Conservation (phyloP, 495 filamentous ascomycete genomes). For the Aspergillus avenaceus region DNA sequence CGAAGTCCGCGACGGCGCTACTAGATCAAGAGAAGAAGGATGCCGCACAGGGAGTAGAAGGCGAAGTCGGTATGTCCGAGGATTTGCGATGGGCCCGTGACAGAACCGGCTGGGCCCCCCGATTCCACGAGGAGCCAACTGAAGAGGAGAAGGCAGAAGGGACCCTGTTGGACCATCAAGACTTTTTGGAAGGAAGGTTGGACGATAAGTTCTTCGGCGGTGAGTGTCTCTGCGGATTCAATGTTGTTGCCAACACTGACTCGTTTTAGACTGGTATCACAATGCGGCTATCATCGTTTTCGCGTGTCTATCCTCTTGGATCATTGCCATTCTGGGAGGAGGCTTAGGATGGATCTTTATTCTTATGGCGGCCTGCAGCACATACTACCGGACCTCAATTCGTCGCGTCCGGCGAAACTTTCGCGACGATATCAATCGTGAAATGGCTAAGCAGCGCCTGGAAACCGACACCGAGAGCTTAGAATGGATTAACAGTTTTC, state of each 20-base stretch:
- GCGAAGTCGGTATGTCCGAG: slow-evolving; percentile 48
- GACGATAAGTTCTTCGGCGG: slow-evolving; percentile 91
- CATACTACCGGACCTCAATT: slow-evolving; percentile 95
- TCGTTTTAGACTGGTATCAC: slow-evolving; percentile 82
- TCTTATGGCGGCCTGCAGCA: slow-evolving; percentile 85
- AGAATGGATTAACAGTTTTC: slow-evolving; percentile 99
- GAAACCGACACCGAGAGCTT: slow-evolving; percentile 91
- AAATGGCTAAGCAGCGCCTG: slow-evolving; percentile 82
- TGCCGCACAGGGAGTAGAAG: slow-evolving; percentile 41
- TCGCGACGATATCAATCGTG: slow-evolving; percentile 88
- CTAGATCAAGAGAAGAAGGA: slow-evolving; percentile 31
- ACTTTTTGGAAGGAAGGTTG: slow-evolving; percentile 76
- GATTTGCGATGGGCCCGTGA: slow-evolving; percentile 64
- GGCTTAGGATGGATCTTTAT: slow-evolving; percentile 91
- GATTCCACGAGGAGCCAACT: slow-evolving; percentile 60
- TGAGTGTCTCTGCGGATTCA: slow-evolving; percentile 33
- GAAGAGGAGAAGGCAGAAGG: slow-evolving; percentile 53
- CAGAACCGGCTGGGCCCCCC: slow-evolving; percentile 82
- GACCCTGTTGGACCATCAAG: slow-evolving; percentile 80
- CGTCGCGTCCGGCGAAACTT: slow-evolving; percentile 93
- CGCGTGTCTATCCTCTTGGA: slow-evolving; percentile 86
- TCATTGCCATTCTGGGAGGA: slow-evolving; percentile 82
- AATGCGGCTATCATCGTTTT: slow-evolving; percentile 91
- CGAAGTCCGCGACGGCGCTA: slow-evolving; percentile 64
- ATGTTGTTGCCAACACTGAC: slow-evolving; percentile 3